Conservation (phyloP, 371 early-diverging fungal genomes). For the Mortierella sp. region DNA sequence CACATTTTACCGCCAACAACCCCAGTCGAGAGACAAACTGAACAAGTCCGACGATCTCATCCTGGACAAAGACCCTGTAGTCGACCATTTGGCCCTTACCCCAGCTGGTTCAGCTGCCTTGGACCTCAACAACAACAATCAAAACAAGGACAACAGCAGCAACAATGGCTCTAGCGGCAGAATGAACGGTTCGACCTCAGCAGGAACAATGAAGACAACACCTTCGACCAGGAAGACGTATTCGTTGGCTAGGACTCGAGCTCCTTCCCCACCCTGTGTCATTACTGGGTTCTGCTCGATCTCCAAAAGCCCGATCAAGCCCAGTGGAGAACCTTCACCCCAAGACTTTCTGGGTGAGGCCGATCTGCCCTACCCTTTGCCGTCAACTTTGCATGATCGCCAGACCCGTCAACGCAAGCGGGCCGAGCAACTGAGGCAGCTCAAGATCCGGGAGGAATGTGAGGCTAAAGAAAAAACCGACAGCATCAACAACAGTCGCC, state of each 20-base stretch:
- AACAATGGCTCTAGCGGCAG: not conserved
- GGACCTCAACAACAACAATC: not conserved
- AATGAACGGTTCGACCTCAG: not conserved
- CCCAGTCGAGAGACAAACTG: not conserved
- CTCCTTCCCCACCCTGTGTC: slow-evolving; percentile 21
- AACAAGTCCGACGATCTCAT: not conserved
- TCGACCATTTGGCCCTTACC: not conserved
- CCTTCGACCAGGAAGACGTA: slow-evolving; percentile 20
- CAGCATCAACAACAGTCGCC: not conserved
- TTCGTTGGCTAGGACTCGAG: slow-evolving; percentile 14
- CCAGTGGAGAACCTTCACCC: slow-evolving; percentile 33
- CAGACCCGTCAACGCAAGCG: slow-evolving; percentile 46
- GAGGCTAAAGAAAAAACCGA: slow-evolving; percentile 33
- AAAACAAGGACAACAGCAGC: not conserved
- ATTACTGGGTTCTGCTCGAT: slow-evolving; percentile 45
- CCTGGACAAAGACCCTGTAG: slow-evolving; percentile 6
- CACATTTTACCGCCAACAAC: slow-evolving; percentile 12
- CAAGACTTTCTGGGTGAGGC: slow-evolving; percentile 52
- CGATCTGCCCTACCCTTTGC: slow-evolving; percentile 43
- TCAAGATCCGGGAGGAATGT: slow-evolving; percentile 44
- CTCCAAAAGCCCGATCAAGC: slow-evolving; percentile 12
- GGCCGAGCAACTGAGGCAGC: slow-evolving; percentile 45
- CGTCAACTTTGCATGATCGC: slow-evolving; percentile 42
- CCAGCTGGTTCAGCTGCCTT: slow-evolving; percentile 4
- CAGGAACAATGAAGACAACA: not conserved